A percentile compares a stretch with the other conserved stretches of the same genome.
phyloP scores from a whole-genome alignment of 2,329 filamentous ascomycete genomes.

The Lasiodiplodia sp. region DNA sequence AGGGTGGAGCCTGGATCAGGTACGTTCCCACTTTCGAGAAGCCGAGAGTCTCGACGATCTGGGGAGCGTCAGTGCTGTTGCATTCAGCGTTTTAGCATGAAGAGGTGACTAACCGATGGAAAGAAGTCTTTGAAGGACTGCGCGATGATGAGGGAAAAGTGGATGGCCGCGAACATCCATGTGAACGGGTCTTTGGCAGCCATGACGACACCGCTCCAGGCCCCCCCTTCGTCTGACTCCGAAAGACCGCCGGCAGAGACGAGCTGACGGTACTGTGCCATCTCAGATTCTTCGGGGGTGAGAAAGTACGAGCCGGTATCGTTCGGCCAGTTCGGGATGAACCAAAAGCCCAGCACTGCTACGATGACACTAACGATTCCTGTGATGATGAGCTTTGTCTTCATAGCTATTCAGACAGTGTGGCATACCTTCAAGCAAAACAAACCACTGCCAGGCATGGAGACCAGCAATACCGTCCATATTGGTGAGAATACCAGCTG shows the following conservation, averaged over 20 bases:
- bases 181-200: constrained; percentile 48
- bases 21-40: constrained; percentile 20
- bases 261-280: constrained; percentile 48
- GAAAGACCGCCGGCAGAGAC: constrained; percentile 33
- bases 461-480: constrained; percentile 41
- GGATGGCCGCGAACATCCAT: constrained; percentile 51
- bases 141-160: constrained; percentile 46
- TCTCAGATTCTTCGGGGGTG: background rate
- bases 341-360: constrained; percentile 44
- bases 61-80: background rate
- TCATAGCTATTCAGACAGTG: too few relatives aligned
- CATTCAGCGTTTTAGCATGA: background rate
- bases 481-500: constrained; percentile 57
- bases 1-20: constrained; percentile 34
- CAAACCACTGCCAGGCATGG: constrained; percentile 47
- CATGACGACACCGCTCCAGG: constrained; percentile 50
- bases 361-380: constrained; percentile 42
- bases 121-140: constrained; percentile 46
- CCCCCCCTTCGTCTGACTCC: constrained; percentile 42
- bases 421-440: constrained; percentile 41
- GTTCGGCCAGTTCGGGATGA: constrained; percentile 60
- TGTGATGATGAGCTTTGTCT: background rate
- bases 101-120: constrained; percentile 37
- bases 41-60: constrained; percentile 9
- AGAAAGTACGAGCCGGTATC: constrained; percentile 57